Conservation (phyloP, 73 alveolate genomes). For the Tetrahymena malaccensis region DNA sequence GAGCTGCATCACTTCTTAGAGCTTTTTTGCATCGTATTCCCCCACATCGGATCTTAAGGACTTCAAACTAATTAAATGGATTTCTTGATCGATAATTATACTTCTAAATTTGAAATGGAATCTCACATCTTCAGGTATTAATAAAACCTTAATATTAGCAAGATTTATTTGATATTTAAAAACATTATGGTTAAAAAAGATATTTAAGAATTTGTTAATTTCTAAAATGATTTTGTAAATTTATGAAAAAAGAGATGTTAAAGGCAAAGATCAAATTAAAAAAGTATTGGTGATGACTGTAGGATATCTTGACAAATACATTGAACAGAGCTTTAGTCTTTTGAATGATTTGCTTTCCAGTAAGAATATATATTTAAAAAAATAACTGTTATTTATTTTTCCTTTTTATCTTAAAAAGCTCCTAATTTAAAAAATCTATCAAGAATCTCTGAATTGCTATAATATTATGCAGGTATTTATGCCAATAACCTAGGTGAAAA, state of each 20-base stretch:
- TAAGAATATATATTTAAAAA: not conserved
- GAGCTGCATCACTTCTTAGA: conserved; percentile 37
- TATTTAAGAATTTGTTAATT: no score
- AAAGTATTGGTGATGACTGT: not conserved
- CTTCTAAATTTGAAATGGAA: conserved; percentile 3
- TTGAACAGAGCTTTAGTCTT: not conserved
- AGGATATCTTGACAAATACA: not conserved
- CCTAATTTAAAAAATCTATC: not conserved
- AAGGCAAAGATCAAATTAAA: not conserved
- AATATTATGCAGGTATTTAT: not conserved
- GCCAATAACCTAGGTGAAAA: not conserved
- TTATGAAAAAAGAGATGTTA: not conserved
- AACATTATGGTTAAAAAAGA: not conserved
- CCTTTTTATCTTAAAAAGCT: not conserved
- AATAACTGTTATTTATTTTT: not conserved
- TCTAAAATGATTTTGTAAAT: not conserved
- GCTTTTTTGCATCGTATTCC: conserved; percentile 46
- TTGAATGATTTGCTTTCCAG: not conserved
- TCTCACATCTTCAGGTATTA: not conserved
- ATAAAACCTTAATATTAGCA: no score
- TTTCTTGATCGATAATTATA: conserved; percentile 32
- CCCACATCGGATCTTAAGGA: conserved; percentile 52
- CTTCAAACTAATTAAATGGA: conserved; percentile 47
- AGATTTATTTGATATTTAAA: no score
- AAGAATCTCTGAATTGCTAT: not conserved